These are phyloP conservation scores for Cenchrus fungigraminus DNA, from an alignment of 176 grass and related monocot genomes.

Conservation along the genomic window DNA sequence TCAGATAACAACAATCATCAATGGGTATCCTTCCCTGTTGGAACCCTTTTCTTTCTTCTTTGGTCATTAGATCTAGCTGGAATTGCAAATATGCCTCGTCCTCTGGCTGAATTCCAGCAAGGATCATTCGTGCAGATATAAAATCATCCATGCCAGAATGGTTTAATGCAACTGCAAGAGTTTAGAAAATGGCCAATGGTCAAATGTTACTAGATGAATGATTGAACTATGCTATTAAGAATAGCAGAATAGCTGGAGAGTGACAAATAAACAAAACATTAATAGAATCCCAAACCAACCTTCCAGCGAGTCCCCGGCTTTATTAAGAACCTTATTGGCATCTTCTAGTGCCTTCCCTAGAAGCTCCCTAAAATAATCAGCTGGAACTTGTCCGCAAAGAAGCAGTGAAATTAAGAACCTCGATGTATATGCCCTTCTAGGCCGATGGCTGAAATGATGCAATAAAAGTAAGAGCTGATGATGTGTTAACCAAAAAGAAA, in stretches of 20 bases:
- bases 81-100: conserved; percentile 58
- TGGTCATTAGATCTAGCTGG: conserved; percentile 43
- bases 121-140: conserved; percentile 59
- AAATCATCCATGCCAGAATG: conserved; percentile 70
- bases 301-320: conserved; percentile 39
- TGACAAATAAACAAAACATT: not conserved
- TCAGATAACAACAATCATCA: conserved; percentile 62
- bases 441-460: conserved; percentile 47
- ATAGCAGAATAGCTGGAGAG: not conserved
- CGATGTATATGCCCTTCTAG: conserved; percentile 54
- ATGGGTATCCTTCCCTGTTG: conserved; percentile 64
- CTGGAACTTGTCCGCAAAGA: conserved; percentile 53
- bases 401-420: conserved; percentile 65
- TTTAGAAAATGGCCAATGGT: not conserved
- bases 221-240: not conserved
- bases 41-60: conserved; percentile 54
- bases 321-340: conserved; percentile 29
- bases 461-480: not conserved
- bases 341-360: conserved; percentile 51
- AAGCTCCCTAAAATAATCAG: conserved; percentile 72
- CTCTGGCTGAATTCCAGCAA: conserved; percentile 58
- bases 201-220: conserved; percentile 6
- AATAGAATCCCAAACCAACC: conserved; percentile 38
- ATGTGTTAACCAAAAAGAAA: conserved; percentile 11
- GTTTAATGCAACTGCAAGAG: conserved; percentile 57